These are phyloP conservation scores for Plantago coronopus DNA, from an alignment of 305 asterid species.

Conservation along the genomic window DNA sequence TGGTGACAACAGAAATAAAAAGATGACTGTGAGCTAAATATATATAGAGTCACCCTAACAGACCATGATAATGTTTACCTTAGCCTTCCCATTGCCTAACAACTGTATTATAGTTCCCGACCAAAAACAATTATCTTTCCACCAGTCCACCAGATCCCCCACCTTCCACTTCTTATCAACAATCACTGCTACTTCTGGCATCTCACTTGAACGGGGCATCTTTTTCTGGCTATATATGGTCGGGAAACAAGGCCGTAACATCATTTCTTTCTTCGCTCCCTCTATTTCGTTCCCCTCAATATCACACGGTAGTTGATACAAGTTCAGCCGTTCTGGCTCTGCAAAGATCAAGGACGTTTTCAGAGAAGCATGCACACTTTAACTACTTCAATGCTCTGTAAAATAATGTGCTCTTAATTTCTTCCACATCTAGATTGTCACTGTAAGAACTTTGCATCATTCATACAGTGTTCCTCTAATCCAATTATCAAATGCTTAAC, in stretches of 20 bases:
- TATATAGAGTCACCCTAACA: neutral
- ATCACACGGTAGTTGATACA: constrained; percentile 36
- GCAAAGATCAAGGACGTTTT: constrained; percentile 10
- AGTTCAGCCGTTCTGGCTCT: constrained; percentile 41
- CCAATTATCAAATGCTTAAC: no score
- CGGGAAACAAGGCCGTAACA: constrained; percentile 72
- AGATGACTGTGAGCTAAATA: no score
- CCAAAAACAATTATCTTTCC: constrained; percentile 52
- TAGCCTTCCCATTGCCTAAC: constrained; percentile 43
- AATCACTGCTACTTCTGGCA: constrained; percentile 46
- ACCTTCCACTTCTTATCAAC: constrained; percentile 48
- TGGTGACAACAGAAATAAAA: no score
- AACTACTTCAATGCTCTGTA: no score
- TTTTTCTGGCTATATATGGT: constrained; percentile 27
- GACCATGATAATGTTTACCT: constrained; percentile 39
- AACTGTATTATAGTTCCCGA: constrained; percentile 50
- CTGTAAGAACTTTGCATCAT: no score
- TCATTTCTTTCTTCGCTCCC: constrained; percentile 30
- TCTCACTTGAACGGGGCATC: constrained; percentile 28
- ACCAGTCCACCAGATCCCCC: constrained; percentile 80
- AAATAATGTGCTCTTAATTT: no score
- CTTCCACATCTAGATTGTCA: no score
- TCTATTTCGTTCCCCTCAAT: constrained; percentile 21
- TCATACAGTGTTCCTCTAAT: no score
- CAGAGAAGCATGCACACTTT: neutral